Percentiles rank a stretch among this genome's conserved stretches.
phyloP scores from a whole-genome alignment of 768 basidiomycete species.

The Serendipita sp. region DNA sequence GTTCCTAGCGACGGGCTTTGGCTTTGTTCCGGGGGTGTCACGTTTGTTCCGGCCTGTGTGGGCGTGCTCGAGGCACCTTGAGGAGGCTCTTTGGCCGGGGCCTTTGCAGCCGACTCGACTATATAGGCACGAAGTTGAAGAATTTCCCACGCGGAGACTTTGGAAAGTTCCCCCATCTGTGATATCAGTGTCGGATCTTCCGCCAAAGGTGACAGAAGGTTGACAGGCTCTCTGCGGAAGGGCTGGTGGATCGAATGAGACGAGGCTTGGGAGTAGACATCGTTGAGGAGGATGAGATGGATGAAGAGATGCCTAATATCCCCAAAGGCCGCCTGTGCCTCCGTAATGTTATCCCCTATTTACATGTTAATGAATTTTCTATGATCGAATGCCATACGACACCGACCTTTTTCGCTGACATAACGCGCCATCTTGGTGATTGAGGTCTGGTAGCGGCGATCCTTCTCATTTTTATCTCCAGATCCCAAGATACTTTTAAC shows the following conservation, averaged over 20 bases:
- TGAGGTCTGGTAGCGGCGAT: slow-evolving; percentile 16
- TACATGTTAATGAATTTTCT: slow-evolving; percentile 14
- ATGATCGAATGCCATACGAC: slow-evolving; percentile 7
- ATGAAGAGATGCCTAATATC: slow-evolving; percentile 60
- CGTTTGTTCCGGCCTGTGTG: background rate
- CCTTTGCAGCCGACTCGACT: slow-evolving; percentile 8
- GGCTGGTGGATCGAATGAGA: slow-evolving; percentile 53
- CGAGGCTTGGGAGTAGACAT: slow-evolving; percentile 73
- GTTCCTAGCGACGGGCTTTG: background rate
- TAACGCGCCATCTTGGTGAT: background rate
- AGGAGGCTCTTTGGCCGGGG: slow-evolving; percentile 11
- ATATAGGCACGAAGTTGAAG: slow-evolving; percentile 33
- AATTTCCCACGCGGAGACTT: slow-evolving; percentile 76
- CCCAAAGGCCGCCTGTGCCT: slow-evolving; percentile 52
- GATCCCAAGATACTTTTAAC: slow-evolving; percentile 54
- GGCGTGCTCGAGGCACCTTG: slow-evolving; percentile 3
- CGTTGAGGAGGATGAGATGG: slow-evolving; percentile 67
- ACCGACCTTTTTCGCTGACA: background rate
- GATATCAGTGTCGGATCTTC: slow-evolving; percentile 47
- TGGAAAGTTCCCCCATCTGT: slow-evolving; percentile 66
- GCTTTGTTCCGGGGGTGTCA: background rate
- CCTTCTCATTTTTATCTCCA: slow-evolving; percentile 28
- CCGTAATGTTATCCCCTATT: slow-evolving; percentile 30
- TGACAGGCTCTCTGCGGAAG: slow-evolving; percentile 19
- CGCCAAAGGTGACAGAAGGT: background rate